phyloP scores from a whole-genome alignment of 208 protist genomes.

The Zelonia costaricensis region DNA sequence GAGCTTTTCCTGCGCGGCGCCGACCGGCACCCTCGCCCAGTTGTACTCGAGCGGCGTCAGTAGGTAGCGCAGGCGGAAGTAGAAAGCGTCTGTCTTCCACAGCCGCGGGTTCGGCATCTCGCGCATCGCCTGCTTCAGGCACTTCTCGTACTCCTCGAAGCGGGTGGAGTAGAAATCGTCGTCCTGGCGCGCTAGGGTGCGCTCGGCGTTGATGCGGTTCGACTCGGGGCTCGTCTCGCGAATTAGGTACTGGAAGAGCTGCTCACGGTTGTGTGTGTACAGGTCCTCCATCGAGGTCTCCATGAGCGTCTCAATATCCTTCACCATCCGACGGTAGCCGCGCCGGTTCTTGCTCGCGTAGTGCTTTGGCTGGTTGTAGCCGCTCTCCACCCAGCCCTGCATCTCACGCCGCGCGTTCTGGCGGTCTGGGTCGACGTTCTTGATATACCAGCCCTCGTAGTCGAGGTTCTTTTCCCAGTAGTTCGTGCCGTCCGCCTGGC shows the following conservation, averaged over 20 bases:
- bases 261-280: conserved; percentile 89
- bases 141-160: conserved; percentile 88
- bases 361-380: conserved; percentile 90
- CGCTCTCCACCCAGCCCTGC: conserved; percentile 85
- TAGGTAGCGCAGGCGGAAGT: conserved; percentile 88
- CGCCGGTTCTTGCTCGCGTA: conserved; percentile 90
- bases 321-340: conserved; percentile 88
- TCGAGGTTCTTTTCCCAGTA: conserved; percentile 93
- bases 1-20: conserved; percentile 66
- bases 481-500: conserved; percentile 84
- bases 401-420: conserved; percentile 79
- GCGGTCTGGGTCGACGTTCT: conserved; percentile 89
- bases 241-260: conserved; percentile 89
- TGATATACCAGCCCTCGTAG: conserved; percentile 93
- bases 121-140: conserved; percentile 87
- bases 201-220: conserved; percentile 88
- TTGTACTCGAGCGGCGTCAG: conserved; percentile 89
- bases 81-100: conserved; percentile 92
- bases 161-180: conserved; percentile 92
- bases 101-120: conserved; percentile 90
- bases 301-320: conserved; percentile 90
- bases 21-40: conserved; percentile 86
- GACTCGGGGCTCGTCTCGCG: conserved; percentile 84
- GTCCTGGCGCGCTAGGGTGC: conserved; percentile 78
- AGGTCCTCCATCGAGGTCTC: conserved; percentile 90